Conservation (phyloP, 352 stramenopile species). For the Phytopythium aichiense region DNA sequence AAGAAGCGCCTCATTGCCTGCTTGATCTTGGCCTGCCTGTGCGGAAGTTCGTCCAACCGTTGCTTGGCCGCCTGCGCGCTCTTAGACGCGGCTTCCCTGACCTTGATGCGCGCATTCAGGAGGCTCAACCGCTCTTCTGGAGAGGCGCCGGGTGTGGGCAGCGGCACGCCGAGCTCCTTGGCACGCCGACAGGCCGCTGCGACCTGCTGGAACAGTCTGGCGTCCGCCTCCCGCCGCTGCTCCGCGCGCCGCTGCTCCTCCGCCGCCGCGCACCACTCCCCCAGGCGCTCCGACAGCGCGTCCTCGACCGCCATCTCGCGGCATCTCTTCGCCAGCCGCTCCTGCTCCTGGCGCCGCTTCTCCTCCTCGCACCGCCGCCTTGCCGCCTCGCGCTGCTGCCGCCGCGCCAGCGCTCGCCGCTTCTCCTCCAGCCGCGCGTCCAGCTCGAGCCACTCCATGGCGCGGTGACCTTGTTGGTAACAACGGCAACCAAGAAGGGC, state of each 20-base stretch:
- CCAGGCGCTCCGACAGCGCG: slow-evolving; percentile 38
- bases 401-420: slow-evolving; percentile 30
- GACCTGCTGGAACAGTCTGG: slow-evolving; percentile 26
- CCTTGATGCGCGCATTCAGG: slow-evolving; percentile 29
- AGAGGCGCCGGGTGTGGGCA: slow-evolving; percentile 27
- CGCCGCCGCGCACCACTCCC: slow-evolving; percentile 19
- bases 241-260: slow-evolving; percentile 19
- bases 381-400: slow-evolving; percentile 46
- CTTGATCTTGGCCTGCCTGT: slow-evolving; percentile 24
- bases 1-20: slow-evolving; percentile 31
- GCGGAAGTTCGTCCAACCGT: slow-evolving; percentile 40
- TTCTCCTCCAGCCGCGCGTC: slow-evolving; percentile 48
- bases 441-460: slow-evolving; percentile 47
- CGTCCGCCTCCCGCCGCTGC: slow-evolving; percentile 32
- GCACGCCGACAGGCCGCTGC: slow-evolving; percentile 19
- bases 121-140: slow-evolving; percentile 24
- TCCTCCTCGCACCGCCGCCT: slow-evolving; percentile 24
- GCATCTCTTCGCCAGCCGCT: slow-evolving; percentile 25
- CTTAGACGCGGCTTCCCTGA: slow-evolving; percentile 26
- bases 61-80: slow-evolving; percentile 21
- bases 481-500: too few relatives aligned
- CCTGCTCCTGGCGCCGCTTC: slow-evolving; percentile 24
- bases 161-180: slow-evolving; percentile 24
- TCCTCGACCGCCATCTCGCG: slow-evolving; percentile 55
- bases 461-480: background rate